phyloP scores from a whole-genome alignment of 1,284 basidiomycete species.

The Vanrija pseudolonga region DNA sequence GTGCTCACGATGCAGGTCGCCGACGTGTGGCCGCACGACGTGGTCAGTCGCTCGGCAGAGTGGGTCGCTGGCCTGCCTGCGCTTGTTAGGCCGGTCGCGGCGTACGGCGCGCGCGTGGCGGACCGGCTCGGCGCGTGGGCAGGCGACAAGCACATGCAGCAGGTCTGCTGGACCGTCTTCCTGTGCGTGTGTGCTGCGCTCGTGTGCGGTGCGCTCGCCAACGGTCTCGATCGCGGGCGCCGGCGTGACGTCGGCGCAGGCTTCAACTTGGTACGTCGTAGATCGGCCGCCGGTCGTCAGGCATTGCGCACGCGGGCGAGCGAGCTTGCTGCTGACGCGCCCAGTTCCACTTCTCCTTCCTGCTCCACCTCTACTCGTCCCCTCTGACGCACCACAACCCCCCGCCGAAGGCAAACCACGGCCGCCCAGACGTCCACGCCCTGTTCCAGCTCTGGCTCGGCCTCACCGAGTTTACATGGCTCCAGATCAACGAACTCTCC shows the following conservation, averaged over 20 bases:
- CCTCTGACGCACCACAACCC: conserved; percentile 43
- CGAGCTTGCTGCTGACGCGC: too few species aligned
- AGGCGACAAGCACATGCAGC: conserved; percentile 38
- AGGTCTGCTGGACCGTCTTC: conserved; percentile 46
- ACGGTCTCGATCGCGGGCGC: conserved; percentile 39
- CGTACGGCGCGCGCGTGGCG: conserved; percentile 7
- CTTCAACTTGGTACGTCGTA: conserved; percentile 47
- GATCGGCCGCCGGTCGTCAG: too few species aligned
- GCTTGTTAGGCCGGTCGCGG: background rate
- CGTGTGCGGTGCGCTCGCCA: conserved; percentile 36
- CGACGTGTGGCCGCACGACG: conserved; percentile 28
- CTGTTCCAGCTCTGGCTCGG: conserved; percentile 46
- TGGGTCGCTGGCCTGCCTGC: background rate
- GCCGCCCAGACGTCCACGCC: conserved; percentile 44
- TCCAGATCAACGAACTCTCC: conserved; percentile 42
- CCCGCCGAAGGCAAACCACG: conserved; percentile 20
- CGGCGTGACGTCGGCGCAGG: conserved; percentile 35
- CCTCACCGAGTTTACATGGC: conserved; percentile 44
- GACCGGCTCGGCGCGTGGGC: conserved; percentile 31
- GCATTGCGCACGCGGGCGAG: background rate
- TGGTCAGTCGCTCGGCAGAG: background rate
- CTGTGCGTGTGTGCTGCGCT: conserved; percentile 41
- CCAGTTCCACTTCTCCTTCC: conserved; percentile 42
- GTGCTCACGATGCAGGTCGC: conserved; percentile 41
- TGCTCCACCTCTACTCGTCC: conserved; percentile 47